phyloP scores from a whole-genome alignment of 2,329 filamentous ascomycete genomes.

The Fusarium pseudocircinatum region DNA sequence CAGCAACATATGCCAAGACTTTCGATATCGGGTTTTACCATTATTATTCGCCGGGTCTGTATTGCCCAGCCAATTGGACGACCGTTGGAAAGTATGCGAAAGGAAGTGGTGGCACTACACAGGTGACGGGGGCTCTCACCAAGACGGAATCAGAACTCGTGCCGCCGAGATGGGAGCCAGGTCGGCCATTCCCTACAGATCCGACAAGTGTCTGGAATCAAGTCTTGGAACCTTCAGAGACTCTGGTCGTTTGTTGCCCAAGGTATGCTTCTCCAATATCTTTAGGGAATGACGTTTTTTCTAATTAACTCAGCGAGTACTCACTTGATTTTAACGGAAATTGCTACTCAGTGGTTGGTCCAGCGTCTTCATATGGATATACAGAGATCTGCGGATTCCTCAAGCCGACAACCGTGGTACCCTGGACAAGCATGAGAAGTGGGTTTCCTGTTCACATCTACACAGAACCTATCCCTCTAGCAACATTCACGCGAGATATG shows the following conservation, averaged over 20 bases:
- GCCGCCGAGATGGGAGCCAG: accelerated
- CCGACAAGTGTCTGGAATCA: background rate
- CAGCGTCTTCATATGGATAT: background rate
- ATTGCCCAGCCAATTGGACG: background rate
- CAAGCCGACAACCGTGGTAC: background rate
- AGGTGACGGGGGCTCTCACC: background rate
- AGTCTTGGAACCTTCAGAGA: slow-evolving; percentile 21
- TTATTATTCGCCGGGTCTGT: background rate
- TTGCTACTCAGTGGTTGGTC: slow-evolving; percentile 26
- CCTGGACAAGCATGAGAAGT: background rate
- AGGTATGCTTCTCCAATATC: slow-evolving; percentile 7
- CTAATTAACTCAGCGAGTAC: slow-evolving; percentile 17
- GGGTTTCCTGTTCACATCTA: accelerated
- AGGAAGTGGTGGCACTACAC: background rate
- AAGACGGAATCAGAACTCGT: background rate
- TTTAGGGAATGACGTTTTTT: no score
- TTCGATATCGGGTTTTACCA: background rate
- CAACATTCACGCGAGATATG: background rate
- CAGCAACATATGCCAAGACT: background rate
- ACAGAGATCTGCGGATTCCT: background rate
- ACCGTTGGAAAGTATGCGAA: background rate
- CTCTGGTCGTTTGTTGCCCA: slow-evolving; percentile 37
- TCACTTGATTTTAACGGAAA: slow-evolving; percentile 3
- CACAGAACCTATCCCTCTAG: background rate
- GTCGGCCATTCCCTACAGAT: background rate